Percentiles rank a stretch among this genome's conserved stretches.
Conservation (phyloP, 192 early-diverging fungal genomes). For the Lunasporangiospora selenospora region DNA sequence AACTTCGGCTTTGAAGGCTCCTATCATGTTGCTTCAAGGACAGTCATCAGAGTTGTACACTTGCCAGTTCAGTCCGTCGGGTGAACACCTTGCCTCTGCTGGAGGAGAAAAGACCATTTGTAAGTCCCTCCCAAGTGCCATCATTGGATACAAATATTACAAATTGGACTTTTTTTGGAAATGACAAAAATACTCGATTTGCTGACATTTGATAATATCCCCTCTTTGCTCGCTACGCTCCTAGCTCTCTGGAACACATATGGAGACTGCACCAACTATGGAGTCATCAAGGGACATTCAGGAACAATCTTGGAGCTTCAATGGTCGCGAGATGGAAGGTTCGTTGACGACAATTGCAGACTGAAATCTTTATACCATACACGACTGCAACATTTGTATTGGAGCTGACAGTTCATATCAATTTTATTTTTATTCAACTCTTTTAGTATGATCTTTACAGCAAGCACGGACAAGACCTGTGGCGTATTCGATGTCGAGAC, state of each 20-base stretch:
- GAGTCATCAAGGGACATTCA: constrained; percentile 85
- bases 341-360: constrained; percentile 4
- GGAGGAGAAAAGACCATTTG: constrained; percentile 84
- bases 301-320: constrained; percentile 87
- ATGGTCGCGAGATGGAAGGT: constrained; percentile 87
- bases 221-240: neutral
- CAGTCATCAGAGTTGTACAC: constrained; percentile 80
- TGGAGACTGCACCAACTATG: constrained; percentile 91
- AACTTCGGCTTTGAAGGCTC: constrained; percentile 30
- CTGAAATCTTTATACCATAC: too few species aligned
- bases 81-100: constrained; percentile 83
- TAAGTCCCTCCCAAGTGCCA: too few species aligned
- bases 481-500: constrained; percentile 86
- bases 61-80: constrained; percentile 85
- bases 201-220: neutral
- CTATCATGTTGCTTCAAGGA: constrained; percentile 41
- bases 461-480: constrained; percentile 82
- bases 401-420: neutral
- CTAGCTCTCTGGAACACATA: constrained; percentile 92
- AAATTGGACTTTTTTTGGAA: neutral
- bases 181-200: neutral
- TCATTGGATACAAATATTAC: neutral
- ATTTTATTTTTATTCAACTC: neutral
- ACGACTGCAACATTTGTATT: neutral
- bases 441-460: constrained; percentile 76